Evolutionary conservation across 139 green algal species (phyloP).

Genomic region (Chlamydomonas sp.): DNA sequence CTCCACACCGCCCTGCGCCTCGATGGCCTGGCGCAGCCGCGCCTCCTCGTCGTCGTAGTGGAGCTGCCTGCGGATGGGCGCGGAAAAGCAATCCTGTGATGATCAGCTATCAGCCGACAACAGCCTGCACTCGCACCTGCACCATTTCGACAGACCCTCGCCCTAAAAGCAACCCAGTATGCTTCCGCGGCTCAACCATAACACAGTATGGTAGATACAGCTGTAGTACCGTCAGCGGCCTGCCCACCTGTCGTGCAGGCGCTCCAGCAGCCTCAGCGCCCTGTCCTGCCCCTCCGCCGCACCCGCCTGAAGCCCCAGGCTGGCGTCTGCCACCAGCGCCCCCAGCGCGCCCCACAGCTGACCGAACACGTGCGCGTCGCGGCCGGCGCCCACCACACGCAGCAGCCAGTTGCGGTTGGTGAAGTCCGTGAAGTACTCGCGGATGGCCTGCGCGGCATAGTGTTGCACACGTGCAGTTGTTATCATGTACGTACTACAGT

Average conservation of each 20-base stretch:
- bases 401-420: conserved; percentile 46
- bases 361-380: conserved; percentile 25
- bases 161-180: too few relatives aligned
- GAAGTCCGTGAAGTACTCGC: conserved; percentile 39
- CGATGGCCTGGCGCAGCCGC: conserved; percentile 17
- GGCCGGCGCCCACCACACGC: conserved; percentile 11
- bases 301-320: conserved; percentile 22
- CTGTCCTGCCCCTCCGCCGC: background rate
- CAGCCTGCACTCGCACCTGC: too few relatives aligned
- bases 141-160: too few relatives aligned
- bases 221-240: too few relatives aligned
- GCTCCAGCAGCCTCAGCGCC: background rate
- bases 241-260: conserved; percentile 7
- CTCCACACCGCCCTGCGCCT: conserved; percentile 41
- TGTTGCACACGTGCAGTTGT: too few relatives aligned
- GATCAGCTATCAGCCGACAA: too few relatives aligned
- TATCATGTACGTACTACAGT: too few relatives aligned
- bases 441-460: conserved; percentile 3
- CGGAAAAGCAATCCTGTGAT: too few relatives aligned
- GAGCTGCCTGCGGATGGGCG: background rate
- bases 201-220: too few relatives aligned
- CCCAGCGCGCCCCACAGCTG: conserved; percentile 33
- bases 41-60: conserved; percentile 30
- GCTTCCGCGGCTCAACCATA: too few relatives aligned
- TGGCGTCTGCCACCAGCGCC: conserved; percentile 22